Evolutionary conservation across 2,329 filamentous ascomycete genomes (phyloP).

Genomic region (Onygenales sp.): DNA sequence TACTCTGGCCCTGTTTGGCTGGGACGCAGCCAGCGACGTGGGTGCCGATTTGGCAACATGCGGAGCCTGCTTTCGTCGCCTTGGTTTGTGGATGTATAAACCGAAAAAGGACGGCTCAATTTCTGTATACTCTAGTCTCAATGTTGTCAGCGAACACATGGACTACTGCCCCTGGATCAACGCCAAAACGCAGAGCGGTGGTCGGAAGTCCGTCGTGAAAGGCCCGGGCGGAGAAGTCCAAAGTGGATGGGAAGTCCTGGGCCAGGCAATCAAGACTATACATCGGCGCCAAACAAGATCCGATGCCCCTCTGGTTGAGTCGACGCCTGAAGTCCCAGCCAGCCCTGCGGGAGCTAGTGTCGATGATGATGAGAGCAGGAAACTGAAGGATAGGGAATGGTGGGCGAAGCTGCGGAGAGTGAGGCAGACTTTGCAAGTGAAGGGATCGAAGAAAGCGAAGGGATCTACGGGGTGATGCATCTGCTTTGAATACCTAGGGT

Average conservation of each 20-base stretch:
- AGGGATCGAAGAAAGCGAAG: constrained; percentile 44
- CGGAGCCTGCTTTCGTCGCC: constrained; percentile 72
- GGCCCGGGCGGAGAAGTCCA: constrained; percentile 24
- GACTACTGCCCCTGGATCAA: constrained; percentile 80
- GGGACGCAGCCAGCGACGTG: constrained; percentile 53
- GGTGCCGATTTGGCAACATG: constrained; percentile 62
- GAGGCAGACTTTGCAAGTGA: constrained; percentile 61
- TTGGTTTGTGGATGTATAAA: constrained; percentile 91
- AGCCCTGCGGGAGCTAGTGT: constrained; percentile 10
- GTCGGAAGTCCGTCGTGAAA: constrained; percentile 21
- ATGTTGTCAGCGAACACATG: constrained; percentile 63
- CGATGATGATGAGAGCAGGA: constrained; percentile 35
- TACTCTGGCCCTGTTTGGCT: constrained; percentile 62
- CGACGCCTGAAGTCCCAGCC: constrained; percentile 16
- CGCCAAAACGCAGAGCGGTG: constrained; percentile 48
- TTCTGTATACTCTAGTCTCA: constrained; percentile 43
- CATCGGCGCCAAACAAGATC: constrained; percentile 22
- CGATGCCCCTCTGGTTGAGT: constrained; percentile 18
- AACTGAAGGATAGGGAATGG: constrained; percentile 59
- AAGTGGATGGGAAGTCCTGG: constrained; percentile 38
- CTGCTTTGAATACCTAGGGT: neutral
- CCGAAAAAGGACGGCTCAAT: constrained; percentile 51
- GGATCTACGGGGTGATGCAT: neutral
- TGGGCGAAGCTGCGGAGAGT: constrained; percentile 63
- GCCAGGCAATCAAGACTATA: constrained; percentile 33